Conservation (phyloP, 2,329 filamentous ascomycete species). For the Fusarium sarcochroum region DNA sequence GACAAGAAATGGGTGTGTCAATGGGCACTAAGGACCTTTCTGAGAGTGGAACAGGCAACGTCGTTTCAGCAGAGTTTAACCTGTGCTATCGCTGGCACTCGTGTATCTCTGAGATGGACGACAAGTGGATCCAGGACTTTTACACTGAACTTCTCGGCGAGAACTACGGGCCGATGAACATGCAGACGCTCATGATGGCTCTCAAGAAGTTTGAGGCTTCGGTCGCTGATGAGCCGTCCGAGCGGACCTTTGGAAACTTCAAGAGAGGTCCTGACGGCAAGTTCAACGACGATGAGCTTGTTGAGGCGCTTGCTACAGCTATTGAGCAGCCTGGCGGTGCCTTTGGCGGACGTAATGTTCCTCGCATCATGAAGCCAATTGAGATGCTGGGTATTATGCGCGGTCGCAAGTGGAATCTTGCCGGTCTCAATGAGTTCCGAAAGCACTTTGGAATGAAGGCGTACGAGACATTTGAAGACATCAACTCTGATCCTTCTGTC, state of each 20-base stretch:
- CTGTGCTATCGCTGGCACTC: slow-evolving; percentile 91
- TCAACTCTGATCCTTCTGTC: slow-evolving; percentile 82
- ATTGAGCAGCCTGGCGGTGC: slow-evolving; percentile 84
- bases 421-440: slow-evolving; percentile 86
- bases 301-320: slow-evolving; percentile 75
- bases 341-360: slow-evolving; percentile 81
- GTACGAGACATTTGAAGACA: slow-evolving; percentile 84
- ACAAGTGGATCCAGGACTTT: slow-evolving; percentile 82
- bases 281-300: slow-evolving; percentile 83
- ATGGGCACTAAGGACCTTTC: slow-evolving; percentile 69
- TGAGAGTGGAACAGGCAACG: slow-evolving; percentile 82
- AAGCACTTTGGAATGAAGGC: slow-evolving; percentile 84
- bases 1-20: slow-evolving; percentile 74
- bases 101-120: slow-evolving; percentile 79
- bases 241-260: slow-evolving; percentile 78
- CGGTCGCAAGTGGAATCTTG: slow-evolving; percentile 81
- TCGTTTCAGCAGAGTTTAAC: slow-evolving; percentile 91
- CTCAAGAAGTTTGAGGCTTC: slow-evolving; percentile 73
- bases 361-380: slow-evolving; percentile 78
- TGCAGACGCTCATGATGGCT: slow-evolving; percentile 72
- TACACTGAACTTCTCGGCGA: slow-evolving; percentile 71
- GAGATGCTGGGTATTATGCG: slow-evolving; percentile 87
- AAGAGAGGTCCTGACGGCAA: slow-evolving; percentile 74
- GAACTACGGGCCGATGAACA: slow-evolving; percentile 69
- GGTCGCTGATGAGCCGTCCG: slow-evolving; percentile 75